Conservation (phyloP, 352 stramenopile genomes). For the Elongisporangium anandrum region DNA sequence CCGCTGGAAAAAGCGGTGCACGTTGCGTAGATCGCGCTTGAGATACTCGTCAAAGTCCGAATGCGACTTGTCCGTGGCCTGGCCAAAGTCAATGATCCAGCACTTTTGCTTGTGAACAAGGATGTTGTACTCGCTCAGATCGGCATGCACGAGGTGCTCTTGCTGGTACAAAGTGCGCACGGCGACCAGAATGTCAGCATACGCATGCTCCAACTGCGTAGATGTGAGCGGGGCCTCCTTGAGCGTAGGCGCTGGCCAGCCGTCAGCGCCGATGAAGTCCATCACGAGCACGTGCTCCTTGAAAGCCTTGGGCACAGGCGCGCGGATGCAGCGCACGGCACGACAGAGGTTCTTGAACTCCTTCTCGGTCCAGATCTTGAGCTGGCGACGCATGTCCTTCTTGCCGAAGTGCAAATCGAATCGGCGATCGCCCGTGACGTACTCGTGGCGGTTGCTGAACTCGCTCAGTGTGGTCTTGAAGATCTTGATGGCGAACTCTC, state of each 20-base stretch:
- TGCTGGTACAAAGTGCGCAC: conserved; percentile 47
- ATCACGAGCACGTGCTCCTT: conserved; percentile 76
- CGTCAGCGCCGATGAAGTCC: conserved; percentile 56
- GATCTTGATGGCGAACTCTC: conserved; percentile 64
- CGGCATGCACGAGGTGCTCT: conserved; percentile 52
- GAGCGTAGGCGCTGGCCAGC: conserved; percentile 58
- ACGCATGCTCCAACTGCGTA: conserved; percentile 43
- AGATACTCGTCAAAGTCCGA: conserved; percentile 62
- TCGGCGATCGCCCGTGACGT: conserved; percentile 76
- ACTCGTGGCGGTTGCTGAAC: conserved; percentile 79
- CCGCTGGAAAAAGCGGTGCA: conserved; percentile 76
- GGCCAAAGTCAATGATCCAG: conserved; percentile 92
- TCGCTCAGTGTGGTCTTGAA: conserved; percentile 83
- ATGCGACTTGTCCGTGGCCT: conserved; percentile 82
- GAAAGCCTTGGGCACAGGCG: conserved; percentile 35
- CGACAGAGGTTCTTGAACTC: conserved; percentile 65
- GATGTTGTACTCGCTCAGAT: conserved; percentile 90
- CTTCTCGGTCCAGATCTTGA: conserved; percentile 77
- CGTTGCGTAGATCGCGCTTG: conserved; percentile 64
- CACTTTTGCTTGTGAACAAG: conserved; percentile 59
- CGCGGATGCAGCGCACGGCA: conserved; percentile 41
- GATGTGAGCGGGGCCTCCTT: conserved; percentile 55
- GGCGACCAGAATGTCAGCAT: conserved; percentile 47
- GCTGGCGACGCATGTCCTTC: conserved; percentile 56
- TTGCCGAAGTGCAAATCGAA: conserved; percentile 76